These are phyloP conservation scores for Steccherinum ochraceum DNA, from an alignment of 768 basidiomycete species.

Conservation along the genomic window DNA sequence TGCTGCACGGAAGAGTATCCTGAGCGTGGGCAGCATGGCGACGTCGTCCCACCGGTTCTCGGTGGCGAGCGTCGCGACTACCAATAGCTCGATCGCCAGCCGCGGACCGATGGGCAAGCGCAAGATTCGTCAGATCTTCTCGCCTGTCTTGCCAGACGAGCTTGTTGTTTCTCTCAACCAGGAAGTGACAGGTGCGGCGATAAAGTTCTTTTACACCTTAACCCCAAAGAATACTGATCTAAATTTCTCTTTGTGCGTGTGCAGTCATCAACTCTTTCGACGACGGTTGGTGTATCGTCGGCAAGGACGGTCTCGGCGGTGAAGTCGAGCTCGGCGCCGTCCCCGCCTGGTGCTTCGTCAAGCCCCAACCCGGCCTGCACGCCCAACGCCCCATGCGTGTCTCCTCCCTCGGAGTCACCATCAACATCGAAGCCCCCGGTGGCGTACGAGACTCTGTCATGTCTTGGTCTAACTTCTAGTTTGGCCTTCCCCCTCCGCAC, in stretches of 20 bases:
- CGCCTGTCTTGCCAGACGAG: constrained; percentile 71
- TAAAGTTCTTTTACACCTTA: not conserved
- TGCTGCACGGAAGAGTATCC: not conserved
- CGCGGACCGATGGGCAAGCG: constrained; percentile 24
- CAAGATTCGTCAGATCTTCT: constrained; percentile 60
- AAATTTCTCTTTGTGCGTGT: not conserved
- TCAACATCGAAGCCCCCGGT: constrained; percentile 39
- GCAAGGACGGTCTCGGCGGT: constrained; percentile 37
- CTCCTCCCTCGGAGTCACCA: constrained; percentile 55
- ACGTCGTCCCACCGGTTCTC: constrained; percentile 12
- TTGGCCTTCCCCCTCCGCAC: not conserved
- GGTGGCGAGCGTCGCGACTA: constrained; percentile 9
- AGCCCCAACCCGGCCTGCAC: constrained; percentile 50
- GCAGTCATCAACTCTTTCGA: constrained; percentile 44
- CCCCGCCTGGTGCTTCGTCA: constrained; percentile 73
- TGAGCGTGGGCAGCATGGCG: constrained; percentile 1
- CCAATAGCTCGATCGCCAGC: not conserved
- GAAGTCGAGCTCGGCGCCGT: constrained; percentile 65
- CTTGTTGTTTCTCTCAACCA: constrained; percentile 55
- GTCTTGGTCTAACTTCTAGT: constrained; percentile 67
- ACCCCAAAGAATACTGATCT: not conserved
- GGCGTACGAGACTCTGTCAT: constrained; percentile 41
- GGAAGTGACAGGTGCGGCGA: constrained; percentile 45
- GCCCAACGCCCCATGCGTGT: constrained; percentile 61
- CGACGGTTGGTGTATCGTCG: constrained; percentile 78